Evolutionary conservation across 495 filamentous ascomycete genomes (phyloP).

Genomic region (Neurospora discreta): DNA sequence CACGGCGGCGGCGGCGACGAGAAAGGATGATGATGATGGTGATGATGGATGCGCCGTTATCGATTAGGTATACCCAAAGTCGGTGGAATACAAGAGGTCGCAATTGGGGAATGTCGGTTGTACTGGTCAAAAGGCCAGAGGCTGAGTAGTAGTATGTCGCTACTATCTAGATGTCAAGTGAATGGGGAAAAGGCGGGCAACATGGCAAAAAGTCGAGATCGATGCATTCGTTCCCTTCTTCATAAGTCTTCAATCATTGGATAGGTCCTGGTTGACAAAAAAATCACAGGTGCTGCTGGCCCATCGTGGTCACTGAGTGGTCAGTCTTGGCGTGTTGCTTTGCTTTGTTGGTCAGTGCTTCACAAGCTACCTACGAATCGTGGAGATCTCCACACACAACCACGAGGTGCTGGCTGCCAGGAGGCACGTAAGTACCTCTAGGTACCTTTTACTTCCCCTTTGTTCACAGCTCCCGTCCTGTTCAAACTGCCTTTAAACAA

Average conservation of each 20-base stretch:
- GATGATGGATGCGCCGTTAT: not conserved
- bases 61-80: not conserved
- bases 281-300: constrained; percentile 15
- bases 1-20: not conserved
- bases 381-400: not conserved
- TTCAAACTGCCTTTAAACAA: not conserved
- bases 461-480: not conserved
- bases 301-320: not conserved
- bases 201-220: not conserved
- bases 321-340: not conserved
- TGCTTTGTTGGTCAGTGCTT: not conserved
- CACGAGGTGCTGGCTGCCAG: not conserved
- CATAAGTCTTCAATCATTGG: constrained; percentile 24
- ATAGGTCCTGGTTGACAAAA: constrained; percentile 30
- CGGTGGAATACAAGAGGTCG: not conserved
- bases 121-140: not conserved
- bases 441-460: not conserved
- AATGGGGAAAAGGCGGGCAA: not conserved
- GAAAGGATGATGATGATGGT: not conserved
- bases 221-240: constrained; percentile 1
- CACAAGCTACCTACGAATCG: no score
- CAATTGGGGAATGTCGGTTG: not conserved
- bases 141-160: not conserved
- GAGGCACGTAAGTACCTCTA: not conserved
- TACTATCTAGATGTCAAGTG: not conserved